These are phyloP conservation scores for Cystofilobasidium ferigula DNA, from an alignment of 768 basidiomycete genomes.

Conservation along the genomic window DNA sequence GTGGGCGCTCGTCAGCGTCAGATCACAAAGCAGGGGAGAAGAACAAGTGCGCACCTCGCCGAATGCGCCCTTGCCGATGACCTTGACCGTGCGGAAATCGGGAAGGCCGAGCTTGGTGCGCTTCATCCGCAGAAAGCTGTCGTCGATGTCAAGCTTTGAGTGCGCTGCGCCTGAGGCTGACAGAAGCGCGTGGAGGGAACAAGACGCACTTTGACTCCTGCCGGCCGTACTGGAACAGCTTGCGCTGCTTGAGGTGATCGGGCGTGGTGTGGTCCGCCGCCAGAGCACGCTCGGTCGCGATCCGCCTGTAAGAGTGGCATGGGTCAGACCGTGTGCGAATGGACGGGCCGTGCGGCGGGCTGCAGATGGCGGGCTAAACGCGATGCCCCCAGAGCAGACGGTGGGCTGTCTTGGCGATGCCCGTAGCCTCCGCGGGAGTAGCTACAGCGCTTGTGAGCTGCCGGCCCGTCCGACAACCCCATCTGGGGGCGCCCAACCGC, in stretches of 20 bases:
- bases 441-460: no score
- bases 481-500: no score
- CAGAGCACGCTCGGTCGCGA: slow-evolving; percentile 72
- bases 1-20: background rate
- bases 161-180: no score
- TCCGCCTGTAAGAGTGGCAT: slow-evolving; percentile 50
- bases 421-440: no score
- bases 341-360: no score
- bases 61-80: slow-evolving; percentile 98
- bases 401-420: no score
- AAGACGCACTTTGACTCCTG: slow-evolving; percentile 46
- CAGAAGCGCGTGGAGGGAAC: background rate
- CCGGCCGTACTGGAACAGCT: slow-evolving; percentile 69
- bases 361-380: no score
- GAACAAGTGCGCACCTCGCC: slow-evolving; percentile 59
- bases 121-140: slow-evolving; percentile 68
- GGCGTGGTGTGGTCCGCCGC: slow-evolving; percentile 57
- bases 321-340: background rate
- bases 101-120: slow-evolving; percentile 81
- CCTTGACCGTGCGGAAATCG: slow-evolving; percentile 93
- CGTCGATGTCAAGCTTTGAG: no score
- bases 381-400: no score
- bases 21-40: background rate
- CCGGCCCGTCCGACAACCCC: no score
- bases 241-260: slow-evolving; percentile 76